Percentiles rank a stretch among this genome's conserved stretches.
phyloP scores from a whole-genome alignment of 805 yeast genomes.

The Candida germanica region DNA sequence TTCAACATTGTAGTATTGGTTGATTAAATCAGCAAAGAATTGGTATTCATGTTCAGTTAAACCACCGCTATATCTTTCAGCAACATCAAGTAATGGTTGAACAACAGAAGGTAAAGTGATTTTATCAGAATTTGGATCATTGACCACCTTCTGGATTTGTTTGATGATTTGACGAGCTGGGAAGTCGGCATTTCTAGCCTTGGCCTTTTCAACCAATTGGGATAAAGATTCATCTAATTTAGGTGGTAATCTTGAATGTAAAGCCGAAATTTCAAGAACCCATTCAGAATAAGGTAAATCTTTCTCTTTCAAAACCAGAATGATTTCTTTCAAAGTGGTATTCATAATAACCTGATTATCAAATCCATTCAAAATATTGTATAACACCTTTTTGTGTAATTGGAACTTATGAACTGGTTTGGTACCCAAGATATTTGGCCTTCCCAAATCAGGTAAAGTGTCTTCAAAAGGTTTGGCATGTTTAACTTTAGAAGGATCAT shows the following conservation, averaged over 20 bases:
- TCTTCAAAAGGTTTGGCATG: conserved; percentile 96
- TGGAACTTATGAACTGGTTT: conserved; percentile 78
- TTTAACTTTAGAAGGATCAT: conserved; percentile 95
- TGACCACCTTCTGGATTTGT: conserved; percentile 58
- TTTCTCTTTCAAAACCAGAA: conserved; percentile 70
- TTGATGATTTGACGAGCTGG: conserved; percentile 86
- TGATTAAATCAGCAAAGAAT: conserved; percentile 66
- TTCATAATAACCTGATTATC: conserved; percentile 96
- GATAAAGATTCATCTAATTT: conserved; percentile 68
- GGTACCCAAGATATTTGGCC: conserved; percentile 77
- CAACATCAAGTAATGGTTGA: conserved; percentile 72
- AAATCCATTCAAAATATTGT: conserved; percentile 82
- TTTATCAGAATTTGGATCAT: conserved; percentile 40
- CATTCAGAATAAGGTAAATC: conserved; percentile 93
- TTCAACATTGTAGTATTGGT: conserved; percentile 77
- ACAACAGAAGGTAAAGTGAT: conserved; percentile 53
- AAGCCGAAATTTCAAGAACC: conserved; percentile 79
- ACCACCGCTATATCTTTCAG: conserved; percentile 69
- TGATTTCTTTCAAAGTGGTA: conserved; percentile 68
- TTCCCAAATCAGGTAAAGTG: conserved; percentile 83
- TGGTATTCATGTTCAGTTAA: conserved; percentile 78
- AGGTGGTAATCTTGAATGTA: conserved; percentile 85
- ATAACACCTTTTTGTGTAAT: conserved; percentile 55
- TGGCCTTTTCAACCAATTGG: conserved; percentile 63
- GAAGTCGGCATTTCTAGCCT: conserved; percentile 72